phyloP scores from a whole-genome alignment of 1,284 basidiomycete species.

The Cryptococcus wingfieldii region DNA sequence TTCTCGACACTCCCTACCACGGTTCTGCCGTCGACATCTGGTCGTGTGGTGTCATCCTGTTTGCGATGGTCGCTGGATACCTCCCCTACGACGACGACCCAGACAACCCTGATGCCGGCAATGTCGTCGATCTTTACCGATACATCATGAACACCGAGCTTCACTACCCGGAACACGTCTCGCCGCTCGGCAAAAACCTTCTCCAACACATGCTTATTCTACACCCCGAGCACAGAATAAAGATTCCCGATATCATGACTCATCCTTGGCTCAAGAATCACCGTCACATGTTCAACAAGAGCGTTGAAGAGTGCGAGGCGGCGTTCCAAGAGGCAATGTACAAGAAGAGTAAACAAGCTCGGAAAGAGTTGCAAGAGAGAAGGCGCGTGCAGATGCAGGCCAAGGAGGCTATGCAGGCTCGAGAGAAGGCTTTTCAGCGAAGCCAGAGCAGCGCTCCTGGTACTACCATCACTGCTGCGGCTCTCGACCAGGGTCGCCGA shows the following conservation, averaged over 20 bases:
- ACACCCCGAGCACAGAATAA: constrained; percentile 68
- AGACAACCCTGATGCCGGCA: constrained; percentile 96
- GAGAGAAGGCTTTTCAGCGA: constrained; percentile 15
- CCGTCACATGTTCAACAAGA: constrained; percentile 61
- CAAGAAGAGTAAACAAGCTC: constrained; percentile 72
- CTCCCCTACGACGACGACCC: constrained; percentile 99
- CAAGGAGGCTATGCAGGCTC: constrained; percentile 22
- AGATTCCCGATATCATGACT: constrained; percentile 68
- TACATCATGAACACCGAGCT: constrained; percentile 97
- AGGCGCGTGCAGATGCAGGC: constrained; percentile 39
- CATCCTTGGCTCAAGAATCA: constrained; percentile 79
- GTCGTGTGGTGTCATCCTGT: constrained; percentile 98
- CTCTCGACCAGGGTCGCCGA: constrained; percentile 29
- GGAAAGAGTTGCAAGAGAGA: constrained; percentile 53
- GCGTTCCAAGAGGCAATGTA: constrained; percentile 79
- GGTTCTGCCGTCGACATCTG: constrained; percentile 99
- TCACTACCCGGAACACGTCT: constrained; percentile 90
- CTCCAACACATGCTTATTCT: constrained; percentile 82
- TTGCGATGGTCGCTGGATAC: constrained; percentile 98
- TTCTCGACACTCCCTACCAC: constrained; percentile 94
- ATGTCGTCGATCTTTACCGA: constrained; percentile 99
- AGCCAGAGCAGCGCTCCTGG: constrained; percentile 39
- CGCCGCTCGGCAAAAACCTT: constrained; percentile 67
- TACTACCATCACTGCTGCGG: constrained; percentile 19
- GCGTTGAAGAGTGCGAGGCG: constrained; percentile 72